Evolutionary conservation across 1,284 basidiomycete species (phyloP), one percentile per base, ranked within the genome.

Genomic region (Cryptococcus sp.): DNA sequence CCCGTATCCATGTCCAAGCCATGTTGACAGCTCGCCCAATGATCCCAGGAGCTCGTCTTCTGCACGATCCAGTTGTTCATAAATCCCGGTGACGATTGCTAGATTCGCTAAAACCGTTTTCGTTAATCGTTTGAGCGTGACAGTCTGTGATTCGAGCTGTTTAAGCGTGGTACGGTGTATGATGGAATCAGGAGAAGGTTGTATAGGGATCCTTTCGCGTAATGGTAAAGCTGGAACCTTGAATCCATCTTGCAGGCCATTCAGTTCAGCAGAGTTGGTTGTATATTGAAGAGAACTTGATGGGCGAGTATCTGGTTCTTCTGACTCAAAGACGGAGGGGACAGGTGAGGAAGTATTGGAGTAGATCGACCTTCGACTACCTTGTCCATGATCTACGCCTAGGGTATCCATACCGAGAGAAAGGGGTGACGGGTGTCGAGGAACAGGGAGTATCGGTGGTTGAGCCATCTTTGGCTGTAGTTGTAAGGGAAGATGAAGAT

Each of bases 101-200:
- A 67, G 59, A 1, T 61, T 46, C 14, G 57, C 46, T 5, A 72
- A 50, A 14, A 72, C 66, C 2, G 57, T 49, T 56, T 75, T 76
- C 37, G 62, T 59, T 1, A 70, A 54, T 9, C 67, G 61, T 54
- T 70, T 72, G 31, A 76, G 60, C 7, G 65, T 68, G 11, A 55
- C 48, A 0, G 71, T 59, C 5, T 67, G 69, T 43, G 67, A 60
- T 39, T 74, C 73, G 7, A 76, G 63, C 2, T 68, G 61, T 2
- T 68, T 50, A 36, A 76, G 62, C 2, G 71, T 71, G 2, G 71
- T 67, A n/a, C 72, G 63, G 40, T 72, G 63, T 2, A 76, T 50
- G 13, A 74, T 55, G 10, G 70, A 72, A 54, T 76, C 74, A 5
- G 65, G 61, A 19, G 63, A 44, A 9, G 70, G 71, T 13, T 64